Evolutionary conservation across 441 rosid species (phyloP).

Genomic region (Mallotus repandus): DNA sequence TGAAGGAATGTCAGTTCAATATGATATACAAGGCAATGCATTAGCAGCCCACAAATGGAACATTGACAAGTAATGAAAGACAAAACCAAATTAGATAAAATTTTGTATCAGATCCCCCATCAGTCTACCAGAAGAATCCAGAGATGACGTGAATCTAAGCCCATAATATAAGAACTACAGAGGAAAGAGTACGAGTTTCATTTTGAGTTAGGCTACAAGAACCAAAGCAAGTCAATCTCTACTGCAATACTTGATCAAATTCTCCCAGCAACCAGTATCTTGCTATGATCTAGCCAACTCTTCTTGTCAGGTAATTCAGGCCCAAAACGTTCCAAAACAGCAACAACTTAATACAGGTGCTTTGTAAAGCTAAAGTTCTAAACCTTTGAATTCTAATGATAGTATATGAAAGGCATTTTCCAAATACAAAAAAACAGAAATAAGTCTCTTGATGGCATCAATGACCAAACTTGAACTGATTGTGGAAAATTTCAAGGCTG

Average conservation of each 20-base stretch:
- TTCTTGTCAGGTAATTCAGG: not conserved
- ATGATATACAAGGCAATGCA: not conserved
- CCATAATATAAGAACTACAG: not conserved
- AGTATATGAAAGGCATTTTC: not conserved
- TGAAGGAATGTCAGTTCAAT: conserved; percentile 17
- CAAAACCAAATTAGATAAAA: not conserved
- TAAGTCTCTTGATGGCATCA: not conserved
- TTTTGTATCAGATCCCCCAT: not conserved
- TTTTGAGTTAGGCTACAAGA: not conserved
- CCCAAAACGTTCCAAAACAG: not conserved
- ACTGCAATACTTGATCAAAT: not conserved
- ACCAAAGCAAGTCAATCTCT: not conserved
- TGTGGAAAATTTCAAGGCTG: not conserved
- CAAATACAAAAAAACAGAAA: not conserved
- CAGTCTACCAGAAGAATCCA: not conserved
- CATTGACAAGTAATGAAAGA: not conserved
- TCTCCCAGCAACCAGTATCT: not conserved
- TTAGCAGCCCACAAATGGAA: not conserved
- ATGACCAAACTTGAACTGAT: not conserved
- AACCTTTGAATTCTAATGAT: not conserved
- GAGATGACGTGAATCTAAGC: not conserved
- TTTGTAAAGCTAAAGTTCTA: not conserved
- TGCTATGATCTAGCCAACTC: not conserved
- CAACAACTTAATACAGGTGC: not conserved
- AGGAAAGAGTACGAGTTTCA: not conserved